A percentile compares a stretch with the other conserved stretches of the same genome.
Conservation (phyloP, 2,329 filamentous ascomycete species). For the Epichloe hybrida region DNA sequence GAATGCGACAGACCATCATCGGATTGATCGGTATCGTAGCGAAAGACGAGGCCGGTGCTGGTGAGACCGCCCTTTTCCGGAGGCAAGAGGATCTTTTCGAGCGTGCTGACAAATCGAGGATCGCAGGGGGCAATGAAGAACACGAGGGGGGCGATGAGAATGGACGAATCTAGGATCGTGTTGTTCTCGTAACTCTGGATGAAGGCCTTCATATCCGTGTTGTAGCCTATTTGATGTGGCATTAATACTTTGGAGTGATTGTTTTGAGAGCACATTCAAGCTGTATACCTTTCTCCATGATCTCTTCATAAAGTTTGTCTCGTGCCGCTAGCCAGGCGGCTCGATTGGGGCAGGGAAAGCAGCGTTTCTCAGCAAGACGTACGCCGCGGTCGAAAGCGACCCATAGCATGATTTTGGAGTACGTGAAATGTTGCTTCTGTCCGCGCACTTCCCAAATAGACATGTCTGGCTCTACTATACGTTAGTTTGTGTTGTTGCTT, state of each 20-base stretch:
- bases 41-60: constrained; percentile 60
- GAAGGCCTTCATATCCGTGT: constrained; percentile 54
- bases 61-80: constrained; percentile 66
- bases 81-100: constrained; percentile 57
- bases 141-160: constrained; percentile 63
- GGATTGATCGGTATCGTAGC: constrained; percentile 55
- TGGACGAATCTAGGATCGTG: constrained; percentile 58
- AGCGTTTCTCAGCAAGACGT: constrained; percentile 60
- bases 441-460: constrained; percentile 75
- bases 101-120: constrained; percentile 57
- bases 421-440: constrained; percentile 62
- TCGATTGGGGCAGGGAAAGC: constrained; percentile 60
- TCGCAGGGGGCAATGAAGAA: constrained; percentile 72
- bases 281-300: constrained; percentile 53
- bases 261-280: neutral
- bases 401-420: constrained; percentile 77
- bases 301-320: constrained; percentile 57
- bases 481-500: neutral
- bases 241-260: neutral
- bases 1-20: constrained; percentile 44
- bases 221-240: constrained; percentile 32
- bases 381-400: constrained; percentile 66
- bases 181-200: constrained; percentile 63
- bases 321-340: constrained; percentile 50
- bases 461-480: constrained; percentile 50